Conservation (phyloP, 2,329 filamentous ascomycete genomes). For the Penicillium fuscoglaucum region DNA sequence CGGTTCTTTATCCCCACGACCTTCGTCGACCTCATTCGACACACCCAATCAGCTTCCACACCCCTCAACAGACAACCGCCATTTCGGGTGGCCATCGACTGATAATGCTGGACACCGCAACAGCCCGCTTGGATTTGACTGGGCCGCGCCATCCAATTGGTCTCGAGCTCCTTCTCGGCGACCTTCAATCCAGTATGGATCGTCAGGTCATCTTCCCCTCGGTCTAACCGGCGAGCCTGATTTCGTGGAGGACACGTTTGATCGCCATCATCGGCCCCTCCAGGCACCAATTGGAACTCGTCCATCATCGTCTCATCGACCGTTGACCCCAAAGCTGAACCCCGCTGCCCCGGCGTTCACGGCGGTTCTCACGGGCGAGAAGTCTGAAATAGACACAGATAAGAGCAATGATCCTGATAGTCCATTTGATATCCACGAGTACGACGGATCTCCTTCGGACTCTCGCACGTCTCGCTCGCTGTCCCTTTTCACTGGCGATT, state of each 20-base stretch:
- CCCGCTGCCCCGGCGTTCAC: conserved; percentile 88
- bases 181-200: conserved; percentile 76
- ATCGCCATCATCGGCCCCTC: conserved; percentile 52
- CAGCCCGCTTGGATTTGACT: conserved; percentile 54
- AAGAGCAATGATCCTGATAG: conserved; percentile 36
- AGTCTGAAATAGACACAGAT: conserved; percentile 44
- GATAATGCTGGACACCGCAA: conserved; percentile 56
- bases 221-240: conserved; percentile 55
- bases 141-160: conserved; percentile 61
- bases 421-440: conserved; percentile 34
- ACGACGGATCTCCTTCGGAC: conserved; percentile 46
- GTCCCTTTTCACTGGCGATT: conserved; percentile 48
- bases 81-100: conserved; percentile 65
- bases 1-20: conserved; percentile 48
- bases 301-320: conserved; percentile 60
- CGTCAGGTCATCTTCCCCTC: conserved; percentile 62
- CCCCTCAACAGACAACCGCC: conserved; percentile 75
- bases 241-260: conserved; percentile 49
- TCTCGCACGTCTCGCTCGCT: conserved; percentile 49
- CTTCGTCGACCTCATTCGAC: conserved; percentile 57
- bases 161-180: conserved; percentile 76
- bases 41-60: conserved; percentile 61
- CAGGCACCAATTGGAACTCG: conserved; percentile 77
- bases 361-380: conserved; percentile 60
- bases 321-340: conserved; percentile 67